These are phyloP conservation scores for Secale cereale DNA, from an alignment of 176 grass and related monocot species.

Conservation along the genomic window DNA sequence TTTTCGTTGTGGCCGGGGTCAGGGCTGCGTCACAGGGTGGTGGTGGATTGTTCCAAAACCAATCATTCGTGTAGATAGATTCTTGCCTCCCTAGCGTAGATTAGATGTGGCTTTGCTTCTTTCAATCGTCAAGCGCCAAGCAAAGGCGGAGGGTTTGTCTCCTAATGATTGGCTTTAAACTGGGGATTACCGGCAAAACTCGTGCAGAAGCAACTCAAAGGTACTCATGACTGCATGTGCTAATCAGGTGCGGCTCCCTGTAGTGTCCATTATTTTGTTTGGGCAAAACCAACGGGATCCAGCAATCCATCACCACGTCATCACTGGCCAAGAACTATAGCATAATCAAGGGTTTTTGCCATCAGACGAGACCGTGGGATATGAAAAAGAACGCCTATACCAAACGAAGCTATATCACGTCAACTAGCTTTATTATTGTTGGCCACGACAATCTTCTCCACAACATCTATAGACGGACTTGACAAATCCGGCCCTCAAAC, in stretches of 20 bases:
- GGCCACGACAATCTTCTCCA: too few relatives aligned
- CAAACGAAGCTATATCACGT: too few relatives aligned
- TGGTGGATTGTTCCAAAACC: not conserved
- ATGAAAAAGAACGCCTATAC: not conserved
- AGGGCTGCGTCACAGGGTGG: not conserved
- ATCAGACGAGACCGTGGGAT: not conserved
- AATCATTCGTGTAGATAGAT: not conserved
- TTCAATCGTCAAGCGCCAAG: not conserved
- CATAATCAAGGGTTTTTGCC: not conserved
- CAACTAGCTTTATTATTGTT: too few relatives aligned
- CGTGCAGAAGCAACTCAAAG: conserved; percentile 1
- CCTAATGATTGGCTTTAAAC: conserved; percentile 37
- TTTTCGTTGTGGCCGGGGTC: not conserved
- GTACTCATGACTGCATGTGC: conserved; percentile 9
- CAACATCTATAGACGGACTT: too few relatives aligned
- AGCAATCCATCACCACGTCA: not conserved
- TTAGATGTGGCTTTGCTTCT: not conserved
- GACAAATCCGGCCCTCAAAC: too few relatives aligned
- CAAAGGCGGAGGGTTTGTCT: conserved; percentile 18
- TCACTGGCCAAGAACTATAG: too few relatives aligned
- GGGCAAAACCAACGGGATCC: not conserved
- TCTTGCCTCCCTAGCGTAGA: not conserved
- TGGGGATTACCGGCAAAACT: conserved; percentile 28
- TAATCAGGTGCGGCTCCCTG: not conserved
- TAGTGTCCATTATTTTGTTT: not conserved